These are phyloP conservation scores for Cyclotella choctawhatcheeana DNA, from an alignment of 108 stramenopile genomes.

Conservation along the genomic window DNA sequence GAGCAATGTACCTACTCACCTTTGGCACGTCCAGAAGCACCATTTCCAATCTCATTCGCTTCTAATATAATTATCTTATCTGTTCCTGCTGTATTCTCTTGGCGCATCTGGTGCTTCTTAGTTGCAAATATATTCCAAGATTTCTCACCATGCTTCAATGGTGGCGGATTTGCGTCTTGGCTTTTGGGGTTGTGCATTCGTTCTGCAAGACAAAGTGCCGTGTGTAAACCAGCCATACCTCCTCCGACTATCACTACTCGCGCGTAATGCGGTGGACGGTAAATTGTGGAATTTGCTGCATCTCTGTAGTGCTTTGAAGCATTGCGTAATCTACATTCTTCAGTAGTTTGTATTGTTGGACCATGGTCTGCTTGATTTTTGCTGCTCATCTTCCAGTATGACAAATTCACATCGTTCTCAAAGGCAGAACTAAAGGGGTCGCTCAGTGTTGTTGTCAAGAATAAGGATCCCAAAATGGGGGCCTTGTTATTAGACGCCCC, in stretches of 20 bases:
- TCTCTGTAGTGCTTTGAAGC: no score
- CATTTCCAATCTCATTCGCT: conserved; percentile 23
- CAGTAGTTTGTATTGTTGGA: not conserved
- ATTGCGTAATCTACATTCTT: conserved; percentile 16
- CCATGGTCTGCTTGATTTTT: not conserved
- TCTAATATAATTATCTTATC: conserved; percentile 35
- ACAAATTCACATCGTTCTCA: conserved; percentile 24
- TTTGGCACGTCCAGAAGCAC: conserved; percentile 44
- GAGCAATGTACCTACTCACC: not conserved
- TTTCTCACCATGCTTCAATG: not conserved
- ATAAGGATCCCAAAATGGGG: not conserved
- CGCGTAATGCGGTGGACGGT: conserved; percentile 2
- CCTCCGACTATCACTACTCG: conserved; percentile 40
- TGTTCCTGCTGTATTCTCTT: not conserved
- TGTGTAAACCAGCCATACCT: conserved; percentile 42
- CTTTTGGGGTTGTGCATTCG: not conserved
- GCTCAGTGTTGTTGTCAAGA: conserved; percentile 1
- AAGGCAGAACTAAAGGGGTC: conserved; percentile 28
- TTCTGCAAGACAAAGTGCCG: conserved; percentile 35
- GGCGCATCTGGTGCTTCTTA: no score
- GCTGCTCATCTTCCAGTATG: conserved; percentile 25
- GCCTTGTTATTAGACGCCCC: no score
- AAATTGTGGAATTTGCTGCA: conserved; percentile 2
- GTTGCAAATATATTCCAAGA: no score
- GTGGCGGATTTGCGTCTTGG: conserved; percentile 14